Conservation (phyloP, 371 early-diverging fungal genomes). For the Mortierella sp. region DNA sequence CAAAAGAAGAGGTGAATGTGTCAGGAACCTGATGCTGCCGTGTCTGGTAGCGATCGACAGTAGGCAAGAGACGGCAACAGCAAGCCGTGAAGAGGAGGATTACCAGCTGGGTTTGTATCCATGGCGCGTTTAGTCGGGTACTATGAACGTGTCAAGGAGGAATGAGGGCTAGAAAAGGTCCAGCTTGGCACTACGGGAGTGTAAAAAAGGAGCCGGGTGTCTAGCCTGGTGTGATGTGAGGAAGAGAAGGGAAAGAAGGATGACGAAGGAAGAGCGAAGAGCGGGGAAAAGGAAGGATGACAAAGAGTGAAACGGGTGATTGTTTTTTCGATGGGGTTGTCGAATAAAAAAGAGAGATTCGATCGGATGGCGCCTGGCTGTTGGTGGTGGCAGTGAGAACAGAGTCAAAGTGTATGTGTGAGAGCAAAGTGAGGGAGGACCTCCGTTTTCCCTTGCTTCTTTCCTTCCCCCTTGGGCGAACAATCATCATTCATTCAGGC, state of each 20-base stretch:
- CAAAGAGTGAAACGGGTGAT: constrained; percentile 5
- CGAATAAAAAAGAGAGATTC: neutral
- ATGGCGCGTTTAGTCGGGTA: constrained; percentile 10
- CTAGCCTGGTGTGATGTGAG: neutral
- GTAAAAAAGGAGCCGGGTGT: neutral
- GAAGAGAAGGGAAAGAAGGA: constrained; percentile 10
- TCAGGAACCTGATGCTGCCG: neutral
- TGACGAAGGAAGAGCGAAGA: neutral
- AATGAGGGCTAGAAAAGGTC: neutral
- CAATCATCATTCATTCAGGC: neutral
- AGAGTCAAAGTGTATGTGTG: neutral
- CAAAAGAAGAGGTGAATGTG: neutral
- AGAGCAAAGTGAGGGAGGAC: neutral
- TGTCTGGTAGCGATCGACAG: neutral
- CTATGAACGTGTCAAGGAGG: constrained; percentile 7
- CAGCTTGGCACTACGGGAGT: too few species aligned
- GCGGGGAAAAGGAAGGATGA: constrained; percentile 1
- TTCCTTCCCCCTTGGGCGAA: constrained; percentile 1
- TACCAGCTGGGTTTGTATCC: constrained; percentile 20
- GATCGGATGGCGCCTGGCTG: constrained; percentile 1
- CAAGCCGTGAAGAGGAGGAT: neutral
- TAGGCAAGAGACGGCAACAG: neutral
- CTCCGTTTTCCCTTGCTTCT: constrained; percentile 7
- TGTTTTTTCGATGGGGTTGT: constrained; percentile 4
- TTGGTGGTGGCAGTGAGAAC: neutral